Evolutionary conservation across 148 eudicot genomes (phyloP).

Genomic region (Spergularia marina): DNA sequence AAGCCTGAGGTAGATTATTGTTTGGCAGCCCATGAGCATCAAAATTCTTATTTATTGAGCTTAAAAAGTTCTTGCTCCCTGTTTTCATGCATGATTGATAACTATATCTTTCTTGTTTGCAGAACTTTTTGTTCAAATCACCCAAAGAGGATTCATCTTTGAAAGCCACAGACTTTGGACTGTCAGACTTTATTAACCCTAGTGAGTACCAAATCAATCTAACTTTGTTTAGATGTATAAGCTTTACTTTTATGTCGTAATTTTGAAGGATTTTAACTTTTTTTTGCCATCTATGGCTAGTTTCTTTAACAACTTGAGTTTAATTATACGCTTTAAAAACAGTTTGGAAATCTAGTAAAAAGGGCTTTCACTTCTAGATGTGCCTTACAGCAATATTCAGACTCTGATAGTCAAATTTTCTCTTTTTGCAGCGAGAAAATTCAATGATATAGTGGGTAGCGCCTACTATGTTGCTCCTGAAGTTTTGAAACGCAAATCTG

Average conservation of each 20-base stretch:
- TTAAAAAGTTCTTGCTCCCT: not conserved
- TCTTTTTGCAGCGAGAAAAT: constrained; percentile 63
- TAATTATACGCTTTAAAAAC: not conserved
- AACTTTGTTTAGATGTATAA: not conserved
- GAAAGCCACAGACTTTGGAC: constrained; percentile 96
- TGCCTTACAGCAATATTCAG: constrained; percentile 6
- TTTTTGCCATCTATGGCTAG: not conserved
- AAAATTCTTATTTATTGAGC: not conserved
- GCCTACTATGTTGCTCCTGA: constrained; percentile 99
- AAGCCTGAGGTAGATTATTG: constrained; percentile 75
- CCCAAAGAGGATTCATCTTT: constrained; percentile 65
- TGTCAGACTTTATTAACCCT: constrained; percentile 90
- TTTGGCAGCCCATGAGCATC: not conserved
- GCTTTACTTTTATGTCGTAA: not conserved
- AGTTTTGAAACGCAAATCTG: constrained; percentile 90
- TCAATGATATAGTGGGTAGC: constrained; percentile 91
- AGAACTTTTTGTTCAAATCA: constrained; percentile 94
- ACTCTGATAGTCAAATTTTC: constrained; percentile 5
- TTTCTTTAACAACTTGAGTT: not conserved
- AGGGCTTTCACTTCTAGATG: not conserved
- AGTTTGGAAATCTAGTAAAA: not conserved
- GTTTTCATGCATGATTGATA: constrained; percentile 7
- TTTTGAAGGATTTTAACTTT: not conserved
- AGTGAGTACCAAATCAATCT: constrained; percentile 40
- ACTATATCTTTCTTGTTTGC: constrained; percentile 20